These are phyloP conservation scores for Gastrolobium villosum DNA, from an alignment of 306 rosid genomes.

Conservation along the genomic window DNA sequence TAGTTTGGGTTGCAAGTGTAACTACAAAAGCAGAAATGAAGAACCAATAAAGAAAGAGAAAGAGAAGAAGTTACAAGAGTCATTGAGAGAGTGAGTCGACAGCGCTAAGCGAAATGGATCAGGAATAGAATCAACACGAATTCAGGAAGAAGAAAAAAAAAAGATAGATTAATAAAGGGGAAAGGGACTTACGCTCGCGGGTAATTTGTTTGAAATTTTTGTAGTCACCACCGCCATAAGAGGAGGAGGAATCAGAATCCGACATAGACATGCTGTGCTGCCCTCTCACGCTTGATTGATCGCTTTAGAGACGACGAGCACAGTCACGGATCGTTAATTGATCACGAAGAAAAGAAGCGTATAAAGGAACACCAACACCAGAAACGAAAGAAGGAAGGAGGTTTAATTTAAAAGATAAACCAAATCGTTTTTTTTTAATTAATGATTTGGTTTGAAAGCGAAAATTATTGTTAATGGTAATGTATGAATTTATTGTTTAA, in stretches of 20 bases:
- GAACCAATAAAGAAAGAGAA: neutral
- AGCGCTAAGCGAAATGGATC: neutral
- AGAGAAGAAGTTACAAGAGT: neutral
- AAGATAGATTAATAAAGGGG: neutral
- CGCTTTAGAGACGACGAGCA: slow-evolving; percentile 40
- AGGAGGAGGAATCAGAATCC: slow-evolving; percentile 57
- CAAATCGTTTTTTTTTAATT: neutral
- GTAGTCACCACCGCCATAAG: slow-evolving; percentile 47
- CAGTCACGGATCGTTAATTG: slow-evolving; percentile 36
- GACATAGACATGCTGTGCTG: slow-evolving; percentile 57
- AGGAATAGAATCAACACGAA: neutral
- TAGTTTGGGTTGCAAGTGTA: neutral
- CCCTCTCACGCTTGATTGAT: slow-evolving; percentile 33
- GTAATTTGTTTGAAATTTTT: slow-evolving; percentile 54
- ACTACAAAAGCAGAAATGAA: slow-evolving; percentile 16
- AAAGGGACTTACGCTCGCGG: slow-evolving; percentile 58
- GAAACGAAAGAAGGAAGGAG: neutral
- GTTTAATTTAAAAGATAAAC: neutral
- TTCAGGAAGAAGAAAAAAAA: neutral
- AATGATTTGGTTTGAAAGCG: neutral
- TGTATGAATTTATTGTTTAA: neutral
- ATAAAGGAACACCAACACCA: neutral
- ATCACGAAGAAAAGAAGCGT: slow-evolving; percentile 5
- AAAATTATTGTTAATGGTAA: neutral
- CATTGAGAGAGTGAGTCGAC: neutral